Base-by-base conservation (phyloP, 1,284 basidiomycete species). In the Erythrobasidium hasegawianum region DNA sequence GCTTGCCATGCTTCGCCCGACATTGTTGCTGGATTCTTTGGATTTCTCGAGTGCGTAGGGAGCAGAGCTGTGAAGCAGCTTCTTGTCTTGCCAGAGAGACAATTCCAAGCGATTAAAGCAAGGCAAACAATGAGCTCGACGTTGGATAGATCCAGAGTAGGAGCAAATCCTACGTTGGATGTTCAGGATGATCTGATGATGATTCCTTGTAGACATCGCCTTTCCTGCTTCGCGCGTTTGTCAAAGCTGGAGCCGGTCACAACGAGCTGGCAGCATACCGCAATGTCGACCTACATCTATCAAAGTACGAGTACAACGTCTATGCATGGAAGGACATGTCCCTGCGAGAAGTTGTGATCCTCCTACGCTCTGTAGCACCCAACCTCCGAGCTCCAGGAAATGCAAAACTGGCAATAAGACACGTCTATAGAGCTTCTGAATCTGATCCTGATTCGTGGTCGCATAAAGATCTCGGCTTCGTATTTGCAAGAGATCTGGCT, bases 1-100 rank as follows among this genome's bases (percentile, higher is more conserved):
- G n/a, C 54, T 38, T 24, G 57, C 58, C 69, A 67, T 64, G 72
- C 71, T 71, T 73, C 72, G 38, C 71, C 72, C 9, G 64, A 68
- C 72, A 67, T 67, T 22, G 5, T 67, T 24, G 52, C 52, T 54
- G 16, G 52, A n/a, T n/a, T n/a, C n/a, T n/a, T n/a, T n/a, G n/a
- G n/a, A 33, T 33, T 33, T 33, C 33, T 33, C 11, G 33, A 11
- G 8, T 18, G 45, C n/a, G 45, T 47, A 47, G n/a, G 45, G 45
- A 18, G 45, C 45, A 47, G 45, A 47, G 45, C 45, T 7, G 45
- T n/a, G n/a, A n/a, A 47, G 5, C n/a, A 18, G 45, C 22, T 4
- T 5, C 5, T 14, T 18, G n/a, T 24, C 45, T 47, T 47, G 45
- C 4, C 8, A 4, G 7, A 47, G 16, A 4, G 22, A 47, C n/a